Conservation (phyloP, 2,329 filamentous ascomycete genomes). For the Magnaporthales sp. region DNA sequence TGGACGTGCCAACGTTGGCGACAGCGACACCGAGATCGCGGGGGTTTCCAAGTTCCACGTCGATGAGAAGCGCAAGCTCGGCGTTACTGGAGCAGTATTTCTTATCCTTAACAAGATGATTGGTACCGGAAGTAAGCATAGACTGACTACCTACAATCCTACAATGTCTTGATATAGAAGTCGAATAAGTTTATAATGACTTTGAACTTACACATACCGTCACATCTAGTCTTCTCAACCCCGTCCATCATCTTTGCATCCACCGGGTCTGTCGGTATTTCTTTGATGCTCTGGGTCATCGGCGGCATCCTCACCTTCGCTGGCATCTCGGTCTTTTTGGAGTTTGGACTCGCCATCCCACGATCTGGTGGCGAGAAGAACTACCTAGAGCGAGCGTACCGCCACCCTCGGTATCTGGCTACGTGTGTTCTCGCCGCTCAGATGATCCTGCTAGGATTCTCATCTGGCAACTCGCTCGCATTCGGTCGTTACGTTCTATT, state of each 20-base stretch:
- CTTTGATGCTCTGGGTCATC: conserved; percentile 27
- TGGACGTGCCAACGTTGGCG: not conserved
- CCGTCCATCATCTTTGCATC: conserved; percentile 42
- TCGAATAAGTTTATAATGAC: not conserved
- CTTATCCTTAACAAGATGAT: conserved; percentile 52
- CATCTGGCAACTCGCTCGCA: conserved; percentile 47
- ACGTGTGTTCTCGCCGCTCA: conserved; percentile 52
- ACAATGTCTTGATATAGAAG: too few species aligned
- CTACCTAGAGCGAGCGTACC: conserved; percentile 56
- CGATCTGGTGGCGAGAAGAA: conserved; percentile 57
- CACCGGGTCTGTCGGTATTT: conserved; percentile 41
- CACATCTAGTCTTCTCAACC: conserved; percentile 37
- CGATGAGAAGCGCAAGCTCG: conserved; percentile 38
- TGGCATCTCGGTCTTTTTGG: conserved; percentile 53
- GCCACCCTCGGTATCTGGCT: conserved; percentile 47
- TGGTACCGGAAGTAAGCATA: conserved; percentile 42
- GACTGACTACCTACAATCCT: too few species aligned
- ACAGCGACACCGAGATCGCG: conserved; percentile 1
- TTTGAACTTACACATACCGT: not conserved
- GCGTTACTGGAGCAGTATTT: conserved; percentile 42
- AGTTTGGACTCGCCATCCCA: conserved; percentile 54
- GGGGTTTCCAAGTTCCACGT: conserved; percentile 20
- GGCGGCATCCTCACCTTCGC: conserved; percentile 42
- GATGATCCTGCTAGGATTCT: conserved; percentile 54
- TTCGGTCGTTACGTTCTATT: conserved; percentile 46